Evolutionary conservation across 1,139 yeast genomes (phyloP).

Genomic region (Geotrichum macrosporum): DNA sequence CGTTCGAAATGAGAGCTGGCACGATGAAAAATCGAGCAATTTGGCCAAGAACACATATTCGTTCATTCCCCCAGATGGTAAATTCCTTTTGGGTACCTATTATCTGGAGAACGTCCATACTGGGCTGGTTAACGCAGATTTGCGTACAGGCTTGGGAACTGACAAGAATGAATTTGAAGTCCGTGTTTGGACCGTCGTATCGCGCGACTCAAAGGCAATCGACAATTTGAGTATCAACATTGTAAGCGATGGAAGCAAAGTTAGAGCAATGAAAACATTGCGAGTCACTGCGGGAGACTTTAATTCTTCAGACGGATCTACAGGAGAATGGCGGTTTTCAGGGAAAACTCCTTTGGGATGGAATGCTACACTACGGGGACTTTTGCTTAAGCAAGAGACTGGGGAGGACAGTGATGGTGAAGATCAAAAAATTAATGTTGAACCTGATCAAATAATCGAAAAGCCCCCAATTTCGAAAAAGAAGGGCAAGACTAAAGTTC

Average conservation of each 20-base stretch:
- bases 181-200: conserved; percentile 50
- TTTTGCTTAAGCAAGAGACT: conserved; percentile 30
- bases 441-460: neutral
- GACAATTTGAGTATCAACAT: conserved; percentile 56
- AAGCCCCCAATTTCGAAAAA: neutral
- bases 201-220: conserved; percentile 50
- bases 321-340: conserved; percentile 71
- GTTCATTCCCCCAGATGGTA: conserved; percentile 89
- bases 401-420: conserved; percentile 10
- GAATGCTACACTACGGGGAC: conserved; percentile 65
- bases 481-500: conserved; percentile 10
- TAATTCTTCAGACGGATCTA: conserved; percentile 48
- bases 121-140: conserved; percentile 60
- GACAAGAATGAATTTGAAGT: conserved; percentile 72
- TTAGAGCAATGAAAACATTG: conserved; percentile 44
- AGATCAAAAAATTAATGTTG: conserved; percentile 7
- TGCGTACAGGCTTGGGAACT: conserved; percentile 58
- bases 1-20: conserved; percentile 35
- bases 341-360: conserved; percentile 59
- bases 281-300: conserved; percentile 74
- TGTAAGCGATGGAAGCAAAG: conserved; percentile 36
- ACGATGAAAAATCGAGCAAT: neutral
- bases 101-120: conserved; percentile 48
- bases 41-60: conserved; percentile 39
- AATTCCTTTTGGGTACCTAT: conserved; percentile 60